A percentile compares a stretch with the other conserved stretches of the same genome.
Conservation (phyloP, 768 basidiomycete genomes). For the Lactifluus volemus region DNA sequence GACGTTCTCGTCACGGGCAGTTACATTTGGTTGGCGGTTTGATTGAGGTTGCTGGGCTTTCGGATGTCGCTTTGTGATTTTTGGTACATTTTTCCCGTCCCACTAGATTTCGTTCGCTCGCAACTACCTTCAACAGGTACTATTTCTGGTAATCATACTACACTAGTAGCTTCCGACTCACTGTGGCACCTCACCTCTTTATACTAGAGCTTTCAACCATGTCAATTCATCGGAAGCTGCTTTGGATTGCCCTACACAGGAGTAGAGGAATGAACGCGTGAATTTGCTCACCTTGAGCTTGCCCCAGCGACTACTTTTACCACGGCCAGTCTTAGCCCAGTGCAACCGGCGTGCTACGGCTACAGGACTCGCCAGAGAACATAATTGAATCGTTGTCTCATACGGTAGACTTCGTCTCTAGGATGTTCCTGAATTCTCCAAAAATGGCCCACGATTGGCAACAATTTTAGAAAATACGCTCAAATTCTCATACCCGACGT, state of each 20-base stretch:
- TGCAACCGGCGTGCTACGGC: neutral
- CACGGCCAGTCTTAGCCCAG: neutral
- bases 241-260: neutral
- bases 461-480: too few species aligned
- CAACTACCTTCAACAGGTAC: constrained; percentile 32
- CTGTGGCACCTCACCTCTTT: neutral
- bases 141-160: neutral
- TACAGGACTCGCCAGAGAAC: neutral
- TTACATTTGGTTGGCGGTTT: constrained; percentile 90
- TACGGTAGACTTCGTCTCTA: neutral
- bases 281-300: neutral
- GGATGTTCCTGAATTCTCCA: neutral
- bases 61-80: constrained; percentile 51
- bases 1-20: constrained; percentile 88
- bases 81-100: neutral
- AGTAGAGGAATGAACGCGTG: neutral
- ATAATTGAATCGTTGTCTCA: too few species aligned
- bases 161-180: neutral
- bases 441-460: neutral
- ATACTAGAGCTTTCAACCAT: neutral
- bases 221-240: neutral
- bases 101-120: neutral
- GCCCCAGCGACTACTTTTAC: neutral
- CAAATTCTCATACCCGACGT: neutral
- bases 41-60: constrained; percentile 81